Conservation (phyloP, 169 alveolate genomes). For the Eimeria acervulina region DNA sequence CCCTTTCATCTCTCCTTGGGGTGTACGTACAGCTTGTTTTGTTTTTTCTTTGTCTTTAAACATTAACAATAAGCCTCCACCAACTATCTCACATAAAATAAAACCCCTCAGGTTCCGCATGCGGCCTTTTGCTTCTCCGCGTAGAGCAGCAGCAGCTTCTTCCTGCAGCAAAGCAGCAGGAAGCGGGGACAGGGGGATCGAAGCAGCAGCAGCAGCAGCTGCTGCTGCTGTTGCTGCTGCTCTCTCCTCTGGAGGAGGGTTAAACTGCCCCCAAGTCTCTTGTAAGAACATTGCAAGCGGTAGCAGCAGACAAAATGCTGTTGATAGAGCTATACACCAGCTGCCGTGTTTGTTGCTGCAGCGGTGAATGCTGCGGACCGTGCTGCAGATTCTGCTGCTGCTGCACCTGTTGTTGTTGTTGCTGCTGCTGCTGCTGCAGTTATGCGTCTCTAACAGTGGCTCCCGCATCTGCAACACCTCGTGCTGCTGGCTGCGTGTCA, state of each 20-base stretch:
- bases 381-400: neutral
- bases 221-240: neutral
- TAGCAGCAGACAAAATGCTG: neutral
- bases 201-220: neutral
- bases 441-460: neutral
- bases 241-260: neutral
- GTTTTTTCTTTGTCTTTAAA: neutral
- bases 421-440: neutral
- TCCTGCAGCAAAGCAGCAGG: neutral
- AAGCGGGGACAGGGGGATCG: neutral
- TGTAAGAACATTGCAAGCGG: neutral
- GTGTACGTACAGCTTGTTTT: neutral
- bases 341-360: neutral
- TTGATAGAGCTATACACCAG: neutral
- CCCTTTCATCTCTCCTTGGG: conserved; percentile 42
- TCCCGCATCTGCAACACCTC: neutral
- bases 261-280: neutral
- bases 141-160: neutral
- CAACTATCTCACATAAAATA: no score
- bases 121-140: neutral
- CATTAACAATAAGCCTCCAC: neutral
- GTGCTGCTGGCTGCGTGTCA: neutral
- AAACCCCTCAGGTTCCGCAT: neutral
- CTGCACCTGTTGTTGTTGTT: no score
- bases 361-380: neutral